Base-by-base conservation (phyloP, 2,329 filamentous ascomycete genomes). In the Mycosphaerella sp. region DNA sequence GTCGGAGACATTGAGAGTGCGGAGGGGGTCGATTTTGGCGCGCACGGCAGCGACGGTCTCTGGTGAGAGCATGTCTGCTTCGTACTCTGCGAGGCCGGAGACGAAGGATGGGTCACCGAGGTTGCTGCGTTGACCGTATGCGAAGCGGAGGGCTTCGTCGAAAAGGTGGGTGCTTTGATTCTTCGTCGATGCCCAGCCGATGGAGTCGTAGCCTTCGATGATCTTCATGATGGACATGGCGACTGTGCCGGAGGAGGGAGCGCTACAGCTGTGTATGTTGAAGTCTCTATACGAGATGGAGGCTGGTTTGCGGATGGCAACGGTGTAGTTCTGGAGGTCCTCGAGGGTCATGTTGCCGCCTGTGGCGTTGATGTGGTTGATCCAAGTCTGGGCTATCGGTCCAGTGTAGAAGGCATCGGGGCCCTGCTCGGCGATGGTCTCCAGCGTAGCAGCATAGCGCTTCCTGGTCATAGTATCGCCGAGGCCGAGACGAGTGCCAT, bases 101-200 rank as follows among this genome's bases (percentile, higher is more conserved):
- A 94, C 79, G 65, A 85, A 95, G 1, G 72, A 74, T 0, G 91
- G 93, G 66, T 97, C 93, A 4, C 89, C 91, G 0, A 97, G 78
- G 25, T 84, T 77, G n/a, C 82, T 77, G 51, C 89, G 82, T 61
- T 71, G 61, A 34, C 85, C 89, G 66, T 96, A 97, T 2, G 81
- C 89, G 67, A 95, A 97, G 17, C 89, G 80, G 73, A 95, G 88
- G 10, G 89, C 86, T 74, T 97, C 93, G 63, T 89, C 82, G 58
- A 95, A 78, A 12, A 87, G 81, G 69, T 97, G 93, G 0, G 84
- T 85, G 34, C 84, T 88, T 0, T 94, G 71, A 59, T 88, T 84
- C 16, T 79, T 58, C 14, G 69, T 71, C 39, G 79, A 71, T 1
- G 72, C 69, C 1, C 80, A 71, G 14, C 80, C 82, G 42, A 91